Evolutionary conservation across 1,139 yeast genomes (phyloP), one percentile per base, ranked within the genome.

Genomic region (Diutina sp.): DNA sequence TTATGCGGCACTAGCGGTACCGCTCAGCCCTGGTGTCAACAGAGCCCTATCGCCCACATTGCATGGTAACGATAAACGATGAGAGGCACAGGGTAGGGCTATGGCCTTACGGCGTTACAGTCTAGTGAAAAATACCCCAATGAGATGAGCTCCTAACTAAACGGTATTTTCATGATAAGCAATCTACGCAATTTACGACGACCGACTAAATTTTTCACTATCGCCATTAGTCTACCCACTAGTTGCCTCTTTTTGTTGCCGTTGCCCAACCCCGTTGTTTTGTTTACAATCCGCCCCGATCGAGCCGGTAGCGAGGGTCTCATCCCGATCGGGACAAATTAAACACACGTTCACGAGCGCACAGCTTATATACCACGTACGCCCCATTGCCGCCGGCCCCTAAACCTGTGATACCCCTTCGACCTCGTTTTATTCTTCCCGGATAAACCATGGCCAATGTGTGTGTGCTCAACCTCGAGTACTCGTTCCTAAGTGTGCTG

Each of bases 391-490:
- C 25, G 14, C 41, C 41, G n/a, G 14, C 6, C 6, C 41, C 41
- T 5, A 35, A 35, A 35, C 41, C 16, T 35, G 41, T 35, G 41
- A 35, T 35, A 35, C 41, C 41, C 41, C 41, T 35, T 35, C 45
- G 18, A 41, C 18, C 16, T 41, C 41, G 14, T 32, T 9, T 32
- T 9, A 11, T 8, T 32, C 14, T 35, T n/a, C 35, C 35, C 12
- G 14, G 14, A 9, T 35, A 8, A 12, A n/a, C 25, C 25, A 50
- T 50, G 53, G n/a, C 53, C 21, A 30, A 50, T 32, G 44, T 50
- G 28, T 50, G 53, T 32, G 53, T 50, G 18, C 44, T 50, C 21
- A 50, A 50, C 28, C 44, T 50, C 12, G 53, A 50, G 53, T 50
- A 50, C 41, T 32, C 44, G 21, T 50, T 50, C 29, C 18, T 50